A percentile compares a stretch with the other conserved stretches of the same genome.
Evolutionary conservation across 768 basidiomycete species (phyloP).

Genomic region (Boletus vermiculosoides): DNA sequence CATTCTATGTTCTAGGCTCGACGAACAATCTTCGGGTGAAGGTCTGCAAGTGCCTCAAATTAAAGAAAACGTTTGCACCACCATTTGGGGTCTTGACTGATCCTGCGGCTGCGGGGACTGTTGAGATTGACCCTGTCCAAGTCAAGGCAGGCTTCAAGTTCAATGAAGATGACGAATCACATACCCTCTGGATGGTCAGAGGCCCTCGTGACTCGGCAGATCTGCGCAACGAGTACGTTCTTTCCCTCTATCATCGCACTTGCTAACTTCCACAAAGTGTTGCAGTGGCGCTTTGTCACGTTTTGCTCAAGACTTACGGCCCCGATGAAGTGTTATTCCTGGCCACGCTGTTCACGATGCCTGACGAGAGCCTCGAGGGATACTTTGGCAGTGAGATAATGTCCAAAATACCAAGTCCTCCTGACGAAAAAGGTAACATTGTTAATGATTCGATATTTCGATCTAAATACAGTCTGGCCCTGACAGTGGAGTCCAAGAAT

Average conservation of each 20-base stretch:
- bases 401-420: not conserved
- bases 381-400: not conserved
- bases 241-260: not conserved
- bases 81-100: conserved; percentile 5
- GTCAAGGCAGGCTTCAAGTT: conserved; percentile 8
- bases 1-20: not conserved
- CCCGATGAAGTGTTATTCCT: conserved; percentile 13
- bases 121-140: not conserved
- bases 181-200: conserved; percentile 13
- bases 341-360: conserved; percentile 5
- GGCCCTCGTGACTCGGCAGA: not conserved
- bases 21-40: not conserved
- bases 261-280: conserved; percentile 4
- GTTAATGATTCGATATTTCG: not conserved
- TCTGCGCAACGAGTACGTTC: conserved; percentile 11
- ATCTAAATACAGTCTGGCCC: not conserved
- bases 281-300: conserved; percentile 13
- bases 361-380: not conserved
- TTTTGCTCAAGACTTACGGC: conserved; percentile 11
- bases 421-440: not conserved
- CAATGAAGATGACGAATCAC: not conserved
- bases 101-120: no score
- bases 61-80: conserved; percentile 14
- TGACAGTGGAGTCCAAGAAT: not conserved
- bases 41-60: conserved; percentile 4